Conservation (phyloP, 2,329 filamentous ascomycete species). For the Amauroascus verrucosus region DNA sequence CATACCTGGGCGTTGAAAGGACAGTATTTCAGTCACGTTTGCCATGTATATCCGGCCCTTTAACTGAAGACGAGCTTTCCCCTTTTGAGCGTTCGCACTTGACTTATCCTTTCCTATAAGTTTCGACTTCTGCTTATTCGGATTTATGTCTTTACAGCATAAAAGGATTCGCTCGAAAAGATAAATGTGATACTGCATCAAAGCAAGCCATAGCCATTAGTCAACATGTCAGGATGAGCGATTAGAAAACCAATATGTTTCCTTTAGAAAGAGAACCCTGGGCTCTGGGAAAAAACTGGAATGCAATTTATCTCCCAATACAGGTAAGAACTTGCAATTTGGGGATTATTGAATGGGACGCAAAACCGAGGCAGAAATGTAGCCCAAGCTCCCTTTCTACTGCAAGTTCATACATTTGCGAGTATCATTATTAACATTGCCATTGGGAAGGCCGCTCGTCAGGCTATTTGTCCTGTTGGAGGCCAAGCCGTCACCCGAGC, state of each 20-base stretch:
- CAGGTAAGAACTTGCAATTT: not conserved
- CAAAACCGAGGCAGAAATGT: not conserved
- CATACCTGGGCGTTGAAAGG: constrained; percentile 75
- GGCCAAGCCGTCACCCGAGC: not conserved
- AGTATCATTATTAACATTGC: not conserved
- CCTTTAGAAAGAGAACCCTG: not conserved
- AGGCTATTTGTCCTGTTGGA: not conserved
- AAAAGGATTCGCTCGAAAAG: constrained; percentile 91
- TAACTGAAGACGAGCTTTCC: constrained; percentile 69
- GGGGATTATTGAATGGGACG: too few relatives aligned
- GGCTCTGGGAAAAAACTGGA: not conserved
- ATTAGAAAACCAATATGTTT: not conserved
- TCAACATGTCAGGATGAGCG: constrained; percentile 5
- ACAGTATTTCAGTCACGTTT: constrained; percentile 92
- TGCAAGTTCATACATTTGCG: not conserved
- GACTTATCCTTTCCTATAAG: constrained; percentile 60
- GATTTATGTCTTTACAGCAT: constrained; percentile 89
- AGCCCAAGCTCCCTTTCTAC: not conserved
- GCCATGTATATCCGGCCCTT: constrained; percentile 99
- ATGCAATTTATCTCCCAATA: not conserved
- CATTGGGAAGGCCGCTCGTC: not conserved
- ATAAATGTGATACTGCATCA: constrained; percentile 79
- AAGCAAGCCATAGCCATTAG: constrained; percentile 1
- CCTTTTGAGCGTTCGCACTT: constrained; percentile 53
- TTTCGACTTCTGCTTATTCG: constrained; percentile 66